These are phyloP conservation scores for Penicillium occitanis DNA, from an alignment of 2,329 filamentous ascomycete genomes.

Conservation along the genomic window DNA sequence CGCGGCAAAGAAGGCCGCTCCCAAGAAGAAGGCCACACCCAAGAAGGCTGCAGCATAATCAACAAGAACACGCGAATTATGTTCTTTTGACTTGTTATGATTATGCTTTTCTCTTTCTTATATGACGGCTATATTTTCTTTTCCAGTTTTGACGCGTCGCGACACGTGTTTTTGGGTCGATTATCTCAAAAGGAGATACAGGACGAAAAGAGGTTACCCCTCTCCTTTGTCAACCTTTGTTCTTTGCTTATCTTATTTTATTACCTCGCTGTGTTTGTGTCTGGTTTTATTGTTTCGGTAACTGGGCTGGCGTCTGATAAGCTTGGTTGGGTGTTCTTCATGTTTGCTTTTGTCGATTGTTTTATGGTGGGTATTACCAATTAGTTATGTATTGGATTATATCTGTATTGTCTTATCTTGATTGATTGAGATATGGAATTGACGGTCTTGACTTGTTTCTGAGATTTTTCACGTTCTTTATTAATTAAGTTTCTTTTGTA, in stretches of 20 bases:
- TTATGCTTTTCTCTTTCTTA: constrained; percentile 7
- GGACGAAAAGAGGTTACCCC: background rate
- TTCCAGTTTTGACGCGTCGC: constrained; percentile 10
- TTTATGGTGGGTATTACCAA: constrained; percentile 4
- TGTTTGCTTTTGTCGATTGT: constrained; percentile 14
- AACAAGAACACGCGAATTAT: background rate
- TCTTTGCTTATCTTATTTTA: background rate
- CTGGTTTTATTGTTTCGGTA: constrained; percentile 12
- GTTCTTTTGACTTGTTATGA: background rate
- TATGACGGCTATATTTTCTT: background rate
- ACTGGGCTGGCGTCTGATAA: constrained; percentile 17
- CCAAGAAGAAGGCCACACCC: constrained; percentile 44
- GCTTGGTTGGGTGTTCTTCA: constrained; percentile 18
- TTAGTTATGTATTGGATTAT: constrained; percentile 6
- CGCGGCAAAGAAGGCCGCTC: constrained; percentile 46
- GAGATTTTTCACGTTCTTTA: background rate
- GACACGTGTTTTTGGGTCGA: constrained; percentile 1
- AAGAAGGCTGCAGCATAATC: constrained; percentile 22
- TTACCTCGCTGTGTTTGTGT: constrained; percentile 12
- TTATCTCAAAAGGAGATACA: background rate
- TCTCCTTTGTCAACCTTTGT: background rate
- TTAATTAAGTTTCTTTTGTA: background rate
- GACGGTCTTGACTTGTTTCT: background rate
- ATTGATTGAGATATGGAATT: constrained; percentile 6
- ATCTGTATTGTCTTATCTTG: constrained; percentile 6